Evolutionary conservation across 2,329 filamentous ascomycete species (phyloP).

Genomic region (Cladorrhinum sp.): DNA sequence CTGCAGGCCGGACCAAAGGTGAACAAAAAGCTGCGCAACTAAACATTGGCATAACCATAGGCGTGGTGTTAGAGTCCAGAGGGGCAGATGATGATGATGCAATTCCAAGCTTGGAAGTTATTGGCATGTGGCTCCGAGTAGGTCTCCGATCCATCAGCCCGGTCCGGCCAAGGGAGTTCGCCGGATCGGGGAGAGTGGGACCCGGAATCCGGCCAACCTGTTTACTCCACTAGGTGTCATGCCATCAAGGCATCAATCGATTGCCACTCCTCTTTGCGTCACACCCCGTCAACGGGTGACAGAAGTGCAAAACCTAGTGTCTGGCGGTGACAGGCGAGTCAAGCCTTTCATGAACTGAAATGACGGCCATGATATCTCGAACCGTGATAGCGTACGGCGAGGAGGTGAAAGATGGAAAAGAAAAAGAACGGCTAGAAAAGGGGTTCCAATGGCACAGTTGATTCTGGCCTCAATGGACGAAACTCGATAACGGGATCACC

Average conservation of each 20-base stretch:
- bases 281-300: no score
- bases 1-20: background rate
- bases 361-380: background rate
- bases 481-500: background rate
- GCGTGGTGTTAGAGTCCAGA: background rate
- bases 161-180: background rate
- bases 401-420: background rate
- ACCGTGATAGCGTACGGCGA: background rate
- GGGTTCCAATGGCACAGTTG: background rate
- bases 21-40: background rate
- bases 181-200: constrained; percentile 7
- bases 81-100: constrained; percentile 1
- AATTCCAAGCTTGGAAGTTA: constrained; percentile 1
- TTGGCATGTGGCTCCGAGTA: constrained; percentile 2
- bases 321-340: background rate
- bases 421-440: background rate
- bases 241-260: background rate
- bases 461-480: no score
- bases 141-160: constrained; percentile 3
- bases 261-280: no score
- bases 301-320: background rate
- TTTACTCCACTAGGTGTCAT: background rate
- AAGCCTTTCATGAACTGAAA: background rate
- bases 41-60: background rate
- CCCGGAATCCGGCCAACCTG: background rate